phyloP scores from a whole-genome alignment of 2,329 filamentous ascomycete species.

The Boeremia exigua region DNA sequence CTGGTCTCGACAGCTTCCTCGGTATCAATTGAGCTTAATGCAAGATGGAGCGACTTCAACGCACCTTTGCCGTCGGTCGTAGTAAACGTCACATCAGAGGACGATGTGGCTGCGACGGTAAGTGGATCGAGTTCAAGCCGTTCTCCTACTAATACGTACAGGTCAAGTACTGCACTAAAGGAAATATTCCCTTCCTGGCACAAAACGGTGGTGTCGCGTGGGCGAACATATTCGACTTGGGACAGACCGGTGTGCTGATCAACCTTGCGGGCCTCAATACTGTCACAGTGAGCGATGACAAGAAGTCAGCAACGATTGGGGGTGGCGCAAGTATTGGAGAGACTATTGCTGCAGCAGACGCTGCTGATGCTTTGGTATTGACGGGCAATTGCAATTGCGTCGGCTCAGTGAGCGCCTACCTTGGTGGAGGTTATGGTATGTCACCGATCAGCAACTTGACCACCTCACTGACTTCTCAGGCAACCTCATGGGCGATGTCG shows the following conservation, averaged over 20 bases:
- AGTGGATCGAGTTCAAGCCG: not conserved
- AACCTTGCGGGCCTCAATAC: constrained; percentile 35
- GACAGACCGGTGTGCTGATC: constrained; percentile 36
- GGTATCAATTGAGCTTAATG: constrained; percentile 20
- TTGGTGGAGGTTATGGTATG: constrained; percentile 60
- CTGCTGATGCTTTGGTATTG: constrained; percentile 35
- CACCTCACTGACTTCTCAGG: constrained; percentile 31
- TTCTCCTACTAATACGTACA: constrained; percentile 9
- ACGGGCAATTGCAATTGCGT: constrained; percentile 45
- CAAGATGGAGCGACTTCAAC: constrained; percentile 33
- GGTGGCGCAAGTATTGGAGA: constrained; percentile 48
- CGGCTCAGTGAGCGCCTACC: constrained; percentile 35
- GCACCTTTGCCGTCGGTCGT: constrained; percentile 27
- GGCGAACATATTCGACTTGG: constrained; percentile 31
- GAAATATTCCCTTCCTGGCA: constrained; percentile 31
- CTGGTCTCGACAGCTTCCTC: constrained; percentile 22
- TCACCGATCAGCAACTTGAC: not conserved
- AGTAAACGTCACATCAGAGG: constrained; percentile 27
- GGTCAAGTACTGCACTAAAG: constrained; percentile 31
- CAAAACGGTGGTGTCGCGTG: constrained; percentile 41
- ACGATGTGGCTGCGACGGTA: constrained; percentile 30
- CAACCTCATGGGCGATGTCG: constrained; percentile 60
- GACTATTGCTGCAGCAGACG: constrained; percentile 48
- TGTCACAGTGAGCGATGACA: constrained; percentile 32
- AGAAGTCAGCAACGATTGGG: constrained; percentile 33